Base-by-base conservation (phyloP, 306 rosid genomes). In the Luffa acutangula region DNA sequence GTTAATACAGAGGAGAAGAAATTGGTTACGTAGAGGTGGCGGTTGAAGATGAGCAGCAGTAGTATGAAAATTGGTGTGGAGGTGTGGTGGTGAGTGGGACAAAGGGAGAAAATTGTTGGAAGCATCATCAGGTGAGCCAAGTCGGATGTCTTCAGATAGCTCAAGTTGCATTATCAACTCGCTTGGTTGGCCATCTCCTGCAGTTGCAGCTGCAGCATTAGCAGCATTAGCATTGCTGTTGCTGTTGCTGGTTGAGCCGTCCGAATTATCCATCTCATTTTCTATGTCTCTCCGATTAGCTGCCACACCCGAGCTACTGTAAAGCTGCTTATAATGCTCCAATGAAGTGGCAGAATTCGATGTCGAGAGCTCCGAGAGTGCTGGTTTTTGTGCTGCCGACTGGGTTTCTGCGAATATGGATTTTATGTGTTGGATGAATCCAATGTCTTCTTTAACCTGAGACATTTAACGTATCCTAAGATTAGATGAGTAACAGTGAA, bases 121-220 rank as follows among this genome's bases (percentile, higher is more conserved):
- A 0, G 88, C 93, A 42, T 92, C 97, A 7, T 92, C 93, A 0
- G 97, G 97, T 12, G 98, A 95, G 7, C 97, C 97, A 0, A 95
- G 85, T 18, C 93, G 87, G 34, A 93, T 95, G 18, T 93, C 97
- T 75, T 95, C 97, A 0, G 95, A 84, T 91, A 90, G 88, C 65
- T 95, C 97, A 2, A 93, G 45, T 57, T 91, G 97, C 96, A 95
- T 93, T 13, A 93, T 90, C 10, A 93, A 75, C 82, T 95, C 97
- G 49, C 93, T 92, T 0, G 97, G 88, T 63, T 94, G 92, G 0
- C 83, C 83, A 7, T 62, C 76, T 0, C 72, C 48, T 1, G 78
- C 79, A 13, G 75, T 81, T 52, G 36, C 60, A 0, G 75, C 79
- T 3, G 5, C 43, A 5, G 3, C n/a, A n/a, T n/a, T n/a, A n/a